Base-by-base conservation (phyloP, 2,329 filamentous ascomycete species). In the Botrytis galanthina region DNA sequence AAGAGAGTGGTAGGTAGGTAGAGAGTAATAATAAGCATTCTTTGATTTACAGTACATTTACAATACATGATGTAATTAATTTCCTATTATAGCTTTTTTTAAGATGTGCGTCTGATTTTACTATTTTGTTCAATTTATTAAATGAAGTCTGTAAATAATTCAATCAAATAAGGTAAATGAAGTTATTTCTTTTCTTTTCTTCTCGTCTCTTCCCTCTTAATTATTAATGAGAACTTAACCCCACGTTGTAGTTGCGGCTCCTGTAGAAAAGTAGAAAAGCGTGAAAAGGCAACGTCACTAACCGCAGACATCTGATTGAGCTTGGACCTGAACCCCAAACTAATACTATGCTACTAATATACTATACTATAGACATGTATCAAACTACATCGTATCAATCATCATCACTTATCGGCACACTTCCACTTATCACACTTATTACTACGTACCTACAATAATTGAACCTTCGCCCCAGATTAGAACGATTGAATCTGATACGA, bases 281-380 rank as follows among this genome's bases (percentile, higher is more conserved):
- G 51, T 57, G n/a, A 39, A 44, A 51, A 69, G 46, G 37, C 44
- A 66, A 59, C 60, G 57, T 59, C 61, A 72, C 60, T 64, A 32
- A 20, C 18, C 18, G 20, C 32, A 46, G 39, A 71, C 32, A 35
- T 37, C 42, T 67, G 32, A 71, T 22, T 60, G 51, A 72, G 70
- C 70, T 72, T 72, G 46, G 70, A 60, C 62, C 70, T 48, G 51
- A 44, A 60, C 37, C 29, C 46, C 60, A 64, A 72, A 70, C 51
- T n/a, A 44, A n/a, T 32, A 61, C 37, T 22, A 12, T 35, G 35
- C 22, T 32, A n/a, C 39, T 39, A 39, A 10, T 39, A 39, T 7
- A 22, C 46, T 22, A 26, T 22, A 26, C 22, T 6, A 26, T n/a
- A 5, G 48, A 51, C 48, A 51, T 51, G 48, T 51, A 54, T 54